phyloP scores from a whole-genome alignment of 1,284 basidiomycete genomes.

The Ceratobasidium sp. region DNA sequence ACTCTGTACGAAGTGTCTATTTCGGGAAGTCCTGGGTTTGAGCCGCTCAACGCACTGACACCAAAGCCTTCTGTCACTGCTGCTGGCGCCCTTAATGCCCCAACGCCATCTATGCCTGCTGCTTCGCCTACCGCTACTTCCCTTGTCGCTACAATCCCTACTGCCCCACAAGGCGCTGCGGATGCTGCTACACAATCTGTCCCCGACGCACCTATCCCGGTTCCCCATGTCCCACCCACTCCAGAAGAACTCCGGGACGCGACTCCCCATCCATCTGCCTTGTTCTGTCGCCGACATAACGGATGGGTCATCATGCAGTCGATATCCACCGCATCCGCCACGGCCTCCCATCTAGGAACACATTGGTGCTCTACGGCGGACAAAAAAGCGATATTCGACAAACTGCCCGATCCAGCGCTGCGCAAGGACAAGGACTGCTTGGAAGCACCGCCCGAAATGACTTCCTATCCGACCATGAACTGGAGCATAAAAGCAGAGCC shows the following conservation, averaged over 20 bases:
- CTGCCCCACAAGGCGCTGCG: background rate
- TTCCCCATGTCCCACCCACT: slow-evolving; percentile 60
- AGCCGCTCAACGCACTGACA: slow-evolving; percentile 7
- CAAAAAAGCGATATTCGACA: slow-evolving; percentile 23
- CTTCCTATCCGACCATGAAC: slow-evolving; percentile 54
- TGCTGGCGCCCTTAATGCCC: background rate
- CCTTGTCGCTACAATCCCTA: background rate
- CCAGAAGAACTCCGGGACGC: slow-evolving; percentile 72
- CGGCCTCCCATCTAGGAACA: slow-evolving; percentile 58
- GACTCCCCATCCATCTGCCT: slow-evolving; percentile 81
- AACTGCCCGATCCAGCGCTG: slow-evolving; percentile 27
- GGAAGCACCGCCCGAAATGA: slow-evolving; percentile 61
- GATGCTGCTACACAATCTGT: slow-evolving; percentile 9
- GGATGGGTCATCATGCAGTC: slow-evolving; percentile 68
- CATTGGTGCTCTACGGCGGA: slow-evolving; percentile 59
- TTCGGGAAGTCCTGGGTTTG: background rate
- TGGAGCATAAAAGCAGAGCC: slow-evolving; percentile 65
- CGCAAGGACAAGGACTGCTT: slow-evolving; percentile 43
- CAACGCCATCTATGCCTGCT: background rate
- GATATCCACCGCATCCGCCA: slow-evolving; percentile 26
- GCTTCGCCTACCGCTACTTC: background rate
- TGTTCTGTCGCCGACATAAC: slow-evolving; percentile 82
- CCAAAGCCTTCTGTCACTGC: slow-evolving; percentile 25
- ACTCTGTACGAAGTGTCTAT: slow-evolving; percentile 37
- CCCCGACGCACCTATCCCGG: background rate